phyloP scores from a whole-genome alignment of 164 flowering plant species.

The Nelumbo lutea region DNA sequence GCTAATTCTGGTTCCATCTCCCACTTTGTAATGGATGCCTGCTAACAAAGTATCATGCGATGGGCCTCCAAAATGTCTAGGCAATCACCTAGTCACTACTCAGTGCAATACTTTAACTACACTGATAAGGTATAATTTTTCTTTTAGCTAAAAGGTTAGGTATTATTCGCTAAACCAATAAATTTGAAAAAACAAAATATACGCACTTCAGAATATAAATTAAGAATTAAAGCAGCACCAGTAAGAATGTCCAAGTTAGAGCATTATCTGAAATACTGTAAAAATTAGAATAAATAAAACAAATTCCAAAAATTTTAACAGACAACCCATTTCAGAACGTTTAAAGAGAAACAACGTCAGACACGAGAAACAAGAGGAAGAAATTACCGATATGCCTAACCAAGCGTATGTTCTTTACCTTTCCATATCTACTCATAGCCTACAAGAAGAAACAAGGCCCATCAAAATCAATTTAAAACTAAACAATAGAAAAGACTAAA shows the following conservation, averaged over 20 bases:
- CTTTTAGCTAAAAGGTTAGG: not conserved
- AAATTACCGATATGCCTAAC: conserved; percentile 76
- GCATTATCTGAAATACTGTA: not conserved
- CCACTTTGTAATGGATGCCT: no score
- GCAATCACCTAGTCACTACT: no score
- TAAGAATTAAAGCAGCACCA: no score
- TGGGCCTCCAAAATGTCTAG: no score
- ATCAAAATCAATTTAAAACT: not conserved
- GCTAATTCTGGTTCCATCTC: no score
- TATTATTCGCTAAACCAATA: not conserved
- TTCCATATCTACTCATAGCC: conserved; percentile 88
- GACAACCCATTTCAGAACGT: not conserved
- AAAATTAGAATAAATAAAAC: not conserved
- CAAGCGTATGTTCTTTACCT: conserved; percentile 70
- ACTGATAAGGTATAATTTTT: not conserved
- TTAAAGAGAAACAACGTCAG: not conserved
- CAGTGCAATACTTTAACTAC: no score
- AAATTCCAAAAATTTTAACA: not conserved
- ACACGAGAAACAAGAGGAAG: not conserved
- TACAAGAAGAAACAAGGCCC: conserved; percentile 9
- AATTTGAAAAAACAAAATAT: not conserved
- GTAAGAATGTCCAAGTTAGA: not conserved
- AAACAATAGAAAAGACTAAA: not conserved
- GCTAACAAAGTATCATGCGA: no score
- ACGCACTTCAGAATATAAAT: not conserved